Evolutionary conservation across 108 stramenopile genomes (phyloP).

Genomic region (Conticribra guillardii): DNA sequence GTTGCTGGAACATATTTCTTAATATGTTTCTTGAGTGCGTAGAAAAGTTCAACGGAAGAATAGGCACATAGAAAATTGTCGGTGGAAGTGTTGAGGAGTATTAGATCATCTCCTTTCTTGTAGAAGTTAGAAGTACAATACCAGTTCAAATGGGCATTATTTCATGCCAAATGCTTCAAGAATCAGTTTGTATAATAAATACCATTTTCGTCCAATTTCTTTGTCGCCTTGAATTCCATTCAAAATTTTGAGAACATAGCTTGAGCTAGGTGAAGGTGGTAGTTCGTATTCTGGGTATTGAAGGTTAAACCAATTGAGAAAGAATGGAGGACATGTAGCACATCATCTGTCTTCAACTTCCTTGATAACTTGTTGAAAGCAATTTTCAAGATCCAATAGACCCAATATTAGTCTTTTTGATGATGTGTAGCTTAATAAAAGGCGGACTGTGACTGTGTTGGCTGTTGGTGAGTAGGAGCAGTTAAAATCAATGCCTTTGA

Average conservation of each 20-base stretch:
- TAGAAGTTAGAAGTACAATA: not conserved
- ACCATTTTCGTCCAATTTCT: slow-evolving; percentile 11
- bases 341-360: not conserved
- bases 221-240: slow-evolving; percentile 12
- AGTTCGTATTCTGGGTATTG: not conserved
- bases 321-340: not conserved
- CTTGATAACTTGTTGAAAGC: not conserved
- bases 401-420: not conserved
- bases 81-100: slow-evolving; percentile 2
- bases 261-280: not conserved
- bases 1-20: slow-evolving; percentile 1
- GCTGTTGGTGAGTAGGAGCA: slow-evolving; percentile 14
- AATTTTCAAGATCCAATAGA: not conserved
- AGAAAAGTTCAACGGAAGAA: not conserved
- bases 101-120: not conserved
- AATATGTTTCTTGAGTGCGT: not conserved
- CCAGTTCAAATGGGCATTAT: slow-evolving; percentile 2
- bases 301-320: slow-evolving; percentile 8
- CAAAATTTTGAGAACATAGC: not conserved
- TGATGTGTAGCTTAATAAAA: not conserved
- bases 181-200: not conserved
- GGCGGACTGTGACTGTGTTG: not conserved
- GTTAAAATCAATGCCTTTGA: slow-evolving; percentile 9
- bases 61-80: slow-evolving; percentile 5
- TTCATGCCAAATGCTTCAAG: not conserved